Base-by-base conservation (phyloP, 192 early-diverging fungal species). In the Funneliformis geosporum region DNA sequence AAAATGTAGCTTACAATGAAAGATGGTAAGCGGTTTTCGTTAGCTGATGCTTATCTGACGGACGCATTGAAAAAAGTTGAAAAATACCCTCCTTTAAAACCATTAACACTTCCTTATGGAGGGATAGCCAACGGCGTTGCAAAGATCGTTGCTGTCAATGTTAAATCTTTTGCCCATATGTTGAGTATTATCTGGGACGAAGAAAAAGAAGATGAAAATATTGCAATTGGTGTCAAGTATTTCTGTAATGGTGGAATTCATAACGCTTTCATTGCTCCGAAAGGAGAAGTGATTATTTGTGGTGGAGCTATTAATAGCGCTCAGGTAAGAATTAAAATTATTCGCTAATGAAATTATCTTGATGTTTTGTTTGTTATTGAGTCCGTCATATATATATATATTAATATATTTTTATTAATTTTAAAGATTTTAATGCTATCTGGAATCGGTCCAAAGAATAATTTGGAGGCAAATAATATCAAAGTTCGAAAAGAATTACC, bases 401-500 rank as follows among this genome's bases (percentile, higher is more conserved):
- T n/a, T n/a, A n/a, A n/a, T n/a, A 33, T 33, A 33, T 65, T 65
- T 25, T 9, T 38, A 11, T 2, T 28, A 33, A 28, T 65, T 25
- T 5, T 28, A 65, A 65, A 65, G 27, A 65, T 65, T 28, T 65
- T 65, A 65, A 65, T 65, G 62, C 62, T 65, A 23, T 65, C 62
- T 28, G 28, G 62, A 65, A 65, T 65, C 12, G 62, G 62, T 28
- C 62, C 62, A 65, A 65, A 28, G 33, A 25, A 65, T 28, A 65
- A 65, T 65, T 65, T 65, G 12, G 27, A 28, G 6, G 27, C 12
- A 8, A 8, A 28, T 28, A 6, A 27, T 28, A 65, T 65, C 11
- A 65, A 65, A 65, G 62, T 65, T 65, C 62, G 62, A 28, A 28
- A 65, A 65, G 62, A 65, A 10, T 38, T 65, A 65, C 25, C 62